Evolutionary conservation across 2,329 filamentous ascomycete species (phyloP).

Genomic region (Fusarium pseudonygamai): DNA sequence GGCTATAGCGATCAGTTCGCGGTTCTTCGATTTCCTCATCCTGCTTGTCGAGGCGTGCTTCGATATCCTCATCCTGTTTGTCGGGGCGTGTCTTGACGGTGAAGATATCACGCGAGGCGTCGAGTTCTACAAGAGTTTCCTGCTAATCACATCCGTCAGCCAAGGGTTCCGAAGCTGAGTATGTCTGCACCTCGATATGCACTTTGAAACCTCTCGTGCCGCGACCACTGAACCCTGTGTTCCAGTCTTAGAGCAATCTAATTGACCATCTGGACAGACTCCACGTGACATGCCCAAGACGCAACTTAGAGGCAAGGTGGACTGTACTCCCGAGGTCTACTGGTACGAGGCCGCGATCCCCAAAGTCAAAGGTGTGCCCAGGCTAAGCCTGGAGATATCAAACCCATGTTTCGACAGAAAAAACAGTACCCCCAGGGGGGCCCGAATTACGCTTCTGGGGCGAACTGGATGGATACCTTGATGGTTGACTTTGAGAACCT

Average conservation of each 20-base stretch:
- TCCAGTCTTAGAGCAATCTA: slow-evolving; percentile 23
- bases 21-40: too few relatives aligned
- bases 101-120: too few relatives aligned
- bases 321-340: slow-evolving; percentile 1
- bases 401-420: background rate
- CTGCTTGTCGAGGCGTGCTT: too few relatives aligned
- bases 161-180: slow-evolving; percentile 29
- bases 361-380: slow-evolving; percentile 2
- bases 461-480: background rate
- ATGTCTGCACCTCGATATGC: slow-evolving; percentile 32
- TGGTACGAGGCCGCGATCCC: slow-evolving; percentile 8
- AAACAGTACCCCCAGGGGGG: too few relatives aligned
- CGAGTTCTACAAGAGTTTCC: too few relatives aligned
- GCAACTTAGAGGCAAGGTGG: background rate
- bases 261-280: slow-evolving; percentile 18
- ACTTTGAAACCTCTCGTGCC: slow-evolving; percentile 4
- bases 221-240: slow-evolving; percentile 17
- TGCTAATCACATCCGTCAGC: slow-evolving; percentile 26
- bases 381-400: slow-evolving; percentile 10
- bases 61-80: too few relatives aligned
- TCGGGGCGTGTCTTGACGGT: too few relatives aligned
- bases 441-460: too few relatives aligned
- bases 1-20: too few relatives aligned
- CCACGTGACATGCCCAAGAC: slow-evolving; percentile 7
- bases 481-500: background rate